Percentiles rank a stretch among this genome's conserved stretches.
Evolutionary conservation across 2,329 filamentous ascomycete genomes (phyloP).

Genomic region (Phialemoniopsis sp.): DNA sequence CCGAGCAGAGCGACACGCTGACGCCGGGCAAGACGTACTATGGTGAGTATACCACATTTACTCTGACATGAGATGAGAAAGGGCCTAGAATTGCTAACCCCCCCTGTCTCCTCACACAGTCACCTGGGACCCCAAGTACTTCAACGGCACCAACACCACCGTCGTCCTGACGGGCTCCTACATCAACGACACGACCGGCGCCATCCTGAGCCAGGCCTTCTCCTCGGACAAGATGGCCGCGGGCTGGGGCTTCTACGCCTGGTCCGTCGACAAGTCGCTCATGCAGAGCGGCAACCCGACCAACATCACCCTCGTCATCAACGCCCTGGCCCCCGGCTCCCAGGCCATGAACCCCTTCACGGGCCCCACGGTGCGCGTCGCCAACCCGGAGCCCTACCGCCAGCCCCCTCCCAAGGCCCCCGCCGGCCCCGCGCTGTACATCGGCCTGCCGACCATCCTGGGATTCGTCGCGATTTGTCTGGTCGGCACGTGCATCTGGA

Average conservation of each 20-base stretch:
- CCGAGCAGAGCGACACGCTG: constrained; percentile 35
- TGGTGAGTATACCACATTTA: constrained; percentile 25
- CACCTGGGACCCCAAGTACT: constrained; percentile 52
- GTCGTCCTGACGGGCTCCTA: constrained; percentile 30
- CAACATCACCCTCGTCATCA: constrained; percentile 45
- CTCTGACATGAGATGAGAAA: no score
- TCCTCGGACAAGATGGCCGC: constrained; percentile 28
- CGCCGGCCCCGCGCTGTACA: constrained; percentile 38
- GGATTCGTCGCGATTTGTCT: constrained; percentile 41
- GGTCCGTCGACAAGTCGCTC: constrained; percentile 31
- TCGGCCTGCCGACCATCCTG: constrained; percentile 48
- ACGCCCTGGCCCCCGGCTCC: constrained; percentile 27
- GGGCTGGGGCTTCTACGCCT: constrained; percentile 42
- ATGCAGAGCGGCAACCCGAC: constrained; percentile 25
- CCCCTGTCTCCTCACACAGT: constrained; percentile 28
- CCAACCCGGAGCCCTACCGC: constrained; percentile 24
- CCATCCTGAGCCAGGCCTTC: constrained; percentile 21
- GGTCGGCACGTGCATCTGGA: constrained; percentile 54
- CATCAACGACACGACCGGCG: constrained; percentile 30
- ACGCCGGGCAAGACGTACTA: constrained; percentile 45
- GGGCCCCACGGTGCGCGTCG: constrained; percentile 37
- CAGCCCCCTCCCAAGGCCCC: constrained; percentile 25
- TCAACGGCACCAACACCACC: constrained; percentile 35
- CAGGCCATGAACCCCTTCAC: constrained; percentile 20
- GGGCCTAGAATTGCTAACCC: no score